Evolutionary conservation across 2,329 filamentous ascomycete genomes (phyloP).

Genomic region (Alternaria postmessia): DNA sequence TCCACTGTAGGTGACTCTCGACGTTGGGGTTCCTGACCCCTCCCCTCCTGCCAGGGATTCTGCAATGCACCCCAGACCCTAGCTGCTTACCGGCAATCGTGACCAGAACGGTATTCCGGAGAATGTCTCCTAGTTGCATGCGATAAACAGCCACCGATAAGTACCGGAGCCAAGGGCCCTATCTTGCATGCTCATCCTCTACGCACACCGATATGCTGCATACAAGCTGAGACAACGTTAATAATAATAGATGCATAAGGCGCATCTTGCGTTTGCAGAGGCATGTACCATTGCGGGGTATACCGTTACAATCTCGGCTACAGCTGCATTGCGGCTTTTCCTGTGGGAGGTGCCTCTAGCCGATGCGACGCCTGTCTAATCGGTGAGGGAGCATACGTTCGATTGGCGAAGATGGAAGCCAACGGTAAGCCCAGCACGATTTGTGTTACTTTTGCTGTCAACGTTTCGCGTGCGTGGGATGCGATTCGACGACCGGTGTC

Average conservation of each 20-base stretch:
- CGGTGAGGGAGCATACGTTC: conserved; percentile 16
- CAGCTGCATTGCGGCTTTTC: conserved; percentile 4
- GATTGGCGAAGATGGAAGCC: conserved; percentile 16
- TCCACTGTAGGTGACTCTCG: conserved; percentile 15
- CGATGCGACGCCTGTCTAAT: conserved; percentile 20
- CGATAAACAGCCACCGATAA: conserved; percentile 8
- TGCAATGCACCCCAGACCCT: conserved; percentile 2
- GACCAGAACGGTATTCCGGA: neutral
- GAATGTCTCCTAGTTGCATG: conserved; percentile 5
- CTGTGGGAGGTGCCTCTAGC: conserved; percentile 28
- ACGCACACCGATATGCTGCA: conserved; percentile 5
- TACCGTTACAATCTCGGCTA: conserved; percentile 14
- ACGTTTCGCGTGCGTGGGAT: conserved; percentile 4
- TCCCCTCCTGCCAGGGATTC: conserved; percentile 3
- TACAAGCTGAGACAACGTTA: conserved; percentile 9
- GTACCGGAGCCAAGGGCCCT: conserved; percentile 1
- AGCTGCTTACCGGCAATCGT: conserved; percentile 4
- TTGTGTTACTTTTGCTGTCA: conserved; percentile 13
- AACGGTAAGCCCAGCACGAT: conserved; percentile 6
- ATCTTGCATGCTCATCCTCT: neutral
- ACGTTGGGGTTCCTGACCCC: conserved; percentile 13
- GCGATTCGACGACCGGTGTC: conserved; percentile 15
- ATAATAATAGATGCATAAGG: conserved; percentile 6
- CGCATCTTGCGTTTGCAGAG: conserved; percentile 3
- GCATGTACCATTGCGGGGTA: conserved; percentile 6